phyloP scores from a whole-genome alignment of 1,284 basidiomycete species.

The Irpex sp. region DNA sequence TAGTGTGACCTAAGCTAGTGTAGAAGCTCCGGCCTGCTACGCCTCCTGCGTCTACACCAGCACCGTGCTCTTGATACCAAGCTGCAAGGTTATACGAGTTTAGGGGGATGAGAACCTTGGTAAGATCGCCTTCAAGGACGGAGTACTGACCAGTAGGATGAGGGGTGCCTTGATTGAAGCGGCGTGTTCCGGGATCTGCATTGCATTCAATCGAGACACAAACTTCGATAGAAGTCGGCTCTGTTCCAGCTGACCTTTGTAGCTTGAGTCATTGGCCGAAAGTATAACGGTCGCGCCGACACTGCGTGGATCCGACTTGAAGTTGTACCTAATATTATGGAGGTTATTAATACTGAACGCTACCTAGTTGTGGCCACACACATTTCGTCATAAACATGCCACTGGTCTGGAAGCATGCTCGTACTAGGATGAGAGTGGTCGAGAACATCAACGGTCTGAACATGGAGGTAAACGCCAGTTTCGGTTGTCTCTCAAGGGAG shows the following conservation, averaged over 20 bases:
- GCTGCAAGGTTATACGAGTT: constrained; percentile 36
- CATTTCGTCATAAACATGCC: constrained; percentile 65
- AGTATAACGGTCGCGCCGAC: constrained; percentile 66
- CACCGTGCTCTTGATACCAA: constrained; percentile 75
- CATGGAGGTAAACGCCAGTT: neutral
- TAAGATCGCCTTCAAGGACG: neutral
- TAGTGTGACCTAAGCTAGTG: constrained; percentile 74
- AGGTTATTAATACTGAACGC: neutral
- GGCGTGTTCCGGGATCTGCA: constrained; percentile 45
- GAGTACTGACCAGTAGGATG: constrained; percentile 52
- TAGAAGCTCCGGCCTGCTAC: constrained; percentile 76
- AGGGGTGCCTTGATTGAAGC: constrained; percentile 56
- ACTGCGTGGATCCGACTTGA: constrained; percentile 69
- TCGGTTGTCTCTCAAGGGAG: neutral
- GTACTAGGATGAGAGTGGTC: constrained; percentile 66
- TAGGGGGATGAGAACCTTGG: neutral
- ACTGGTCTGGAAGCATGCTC: constrained; percentile 56
- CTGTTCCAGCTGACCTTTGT: constrained; percentile 38
- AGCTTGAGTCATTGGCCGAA: constrained; percentile 66
- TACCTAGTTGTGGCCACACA: constrained; percentile 21
- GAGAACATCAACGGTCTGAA: constrained; percentile 61
- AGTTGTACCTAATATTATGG: constrained; percentile 58
- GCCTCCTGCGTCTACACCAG: constrained; percentile 45
- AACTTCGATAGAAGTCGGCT: constrained; percentile 14
- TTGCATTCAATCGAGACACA: constrained; percentile 2